Conservation (phyloP, 768 basidiomycete genomes). For the Clitopilus passeckerianus region DNA sequence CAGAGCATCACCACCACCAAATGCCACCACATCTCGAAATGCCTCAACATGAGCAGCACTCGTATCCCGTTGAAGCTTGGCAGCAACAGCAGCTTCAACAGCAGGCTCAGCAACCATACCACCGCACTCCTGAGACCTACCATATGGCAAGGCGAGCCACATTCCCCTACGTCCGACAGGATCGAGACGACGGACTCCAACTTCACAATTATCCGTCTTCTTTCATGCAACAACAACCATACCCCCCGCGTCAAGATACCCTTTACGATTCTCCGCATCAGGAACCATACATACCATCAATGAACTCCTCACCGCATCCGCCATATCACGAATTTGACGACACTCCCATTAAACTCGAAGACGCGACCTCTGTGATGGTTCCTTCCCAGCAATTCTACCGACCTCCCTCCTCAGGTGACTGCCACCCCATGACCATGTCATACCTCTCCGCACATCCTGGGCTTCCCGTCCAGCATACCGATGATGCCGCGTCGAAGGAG, state of each 20-base stretch:
- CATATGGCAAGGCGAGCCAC: constrained; percentile 60
- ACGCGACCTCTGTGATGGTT: constrained; percentile 52
- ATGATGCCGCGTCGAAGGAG: constrained; percentile 87
- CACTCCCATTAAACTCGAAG: constrained; percentile 62
- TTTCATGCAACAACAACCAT: constrained; percentile 34
- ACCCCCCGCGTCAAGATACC: constrained; percentile 25
- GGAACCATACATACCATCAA: constrained; percentile 26
- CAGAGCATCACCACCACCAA: constrained; percentile 30
- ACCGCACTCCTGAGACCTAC: constrained; percentile 37
- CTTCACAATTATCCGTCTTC: constrained; percentile 28
- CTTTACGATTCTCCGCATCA: constrained; percentile 29
- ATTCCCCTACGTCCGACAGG: constrained; percentile 73
- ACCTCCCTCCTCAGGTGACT: constrained; percentile 19
- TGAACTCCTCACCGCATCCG: constrained; percentile 34
- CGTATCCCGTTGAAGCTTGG: not conserved
- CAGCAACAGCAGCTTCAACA: constrained; percentile 27
- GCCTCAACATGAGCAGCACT: constrained; percentile 5
- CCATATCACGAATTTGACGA: constrained; percentile 44
- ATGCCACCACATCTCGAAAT: constrained; percentile 15
- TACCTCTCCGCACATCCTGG: constrained; percentile 40
- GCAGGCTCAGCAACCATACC: constrained; percentile 25
- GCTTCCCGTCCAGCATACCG: constrained; percentile 80
- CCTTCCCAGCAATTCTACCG: constrained; percentile 54
- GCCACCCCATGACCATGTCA: constrained; percentile 30
- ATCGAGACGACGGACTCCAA: constrained; percentile 43